phyloP scores from a whole-genome alignment of 2,329 filamentous ascomycete genomes.

The Beauveria caledonica region DNA sequence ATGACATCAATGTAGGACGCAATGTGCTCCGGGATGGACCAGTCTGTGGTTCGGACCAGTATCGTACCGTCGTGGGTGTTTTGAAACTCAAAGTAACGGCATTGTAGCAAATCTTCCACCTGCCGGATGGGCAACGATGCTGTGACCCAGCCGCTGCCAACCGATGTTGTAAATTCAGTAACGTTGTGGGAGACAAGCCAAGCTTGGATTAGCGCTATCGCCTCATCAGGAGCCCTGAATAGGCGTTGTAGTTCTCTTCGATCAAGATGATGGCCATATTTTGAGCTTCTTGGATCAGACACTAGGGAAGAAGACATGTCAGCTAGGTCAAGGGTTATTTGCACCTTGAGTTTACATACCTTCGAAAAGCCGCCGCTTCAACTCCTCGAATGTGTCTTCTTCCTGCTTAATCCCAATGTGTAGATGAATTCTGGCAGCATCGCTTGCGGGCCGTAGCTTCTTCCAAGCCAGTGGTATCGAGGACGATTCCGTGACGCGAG shows the following conservation, averaged over 20 bases:
- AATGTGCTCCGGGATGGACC: constrained; percentile 1
- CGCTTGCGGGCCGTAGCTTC: neutral
- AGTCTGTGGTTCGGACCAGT: constrained; percentile 2
- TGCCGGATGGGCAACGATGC: neutral
- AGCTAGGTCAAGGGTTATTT: neutral
- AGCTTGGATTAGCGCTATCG: neutral
- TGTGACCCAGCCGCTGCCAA: neutral
- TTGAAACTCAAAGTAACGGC: constrained; percentile 8
- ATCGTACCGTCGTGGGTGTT: neutral
- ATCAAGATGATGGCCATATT: neutral
- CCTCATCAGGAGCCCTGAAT: neutral
- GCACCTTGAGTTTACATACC: neutral
- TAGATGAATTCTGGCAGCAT: neutral
- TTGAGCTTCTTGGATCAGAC: neutral
- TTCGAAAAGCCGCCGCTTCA: constrained; percentile 2
- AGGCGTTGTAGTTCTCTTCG: neutral
- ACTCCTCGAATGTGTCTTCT: neutral
- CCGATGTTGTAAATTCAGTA: neutral
- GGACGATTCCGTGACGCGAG: neutral
- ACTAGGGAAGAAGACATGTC: neutral
- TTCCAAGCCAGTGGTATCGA: neutral
- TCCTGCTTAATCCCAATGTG: constrained; percentile 4
- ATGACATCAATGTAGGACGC: neutral
- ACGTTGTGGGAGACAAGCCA: neutral
- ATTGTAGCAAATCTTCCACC: constrained; percentile 1